Evolutionary conservation across 1,139 yeast genomes (phyloP).

Genomic region (Pichia inconspicua): DNA sequence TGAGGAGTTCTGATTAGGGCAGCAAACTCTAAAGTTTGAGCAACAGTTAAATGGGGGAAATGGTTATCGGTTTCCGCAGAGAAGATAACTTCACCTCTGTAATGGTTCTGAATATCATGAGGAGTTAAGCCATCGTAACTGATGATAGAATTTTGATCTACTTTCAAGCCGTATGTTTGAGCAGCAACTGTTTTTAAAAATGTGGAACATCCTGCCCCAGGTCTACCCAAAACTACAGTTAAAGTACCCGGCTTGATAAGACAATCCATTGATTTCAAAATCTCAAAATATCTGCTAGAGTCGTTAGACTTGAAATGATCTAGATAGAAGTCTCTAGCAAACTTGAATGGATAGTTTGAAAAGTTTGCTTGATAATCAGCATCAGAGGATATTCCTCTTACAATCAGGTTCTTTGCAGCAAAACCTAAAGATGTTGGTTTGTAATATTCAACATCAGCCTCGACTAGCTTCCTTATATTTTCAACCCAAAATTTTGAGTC

Average conservation of each 20-base stretch:
- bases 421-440: slow-evolving; percentile 62
- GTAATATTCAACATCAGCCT: slow-evolving; percentile 55
- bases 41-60: slow-evolving; percentile 67
- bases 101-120: slow-evolving; percentile 41
- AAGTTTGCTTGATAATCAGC: slow-evolving; percentile 77
- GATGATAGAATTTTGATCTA: slow-evolving; percentile 38
- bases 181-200: slow-evolving; percentile 62
- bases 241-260: slow-evolving; percentile 64
- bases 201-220: slow-evolving; percentile 84
- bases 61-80: slow-evolving; percentile 67
- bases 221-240: slow-evolving; percentile 73
- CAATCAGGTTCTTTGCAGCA: slow-evolving; percentile 59
- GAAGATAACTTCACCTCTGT: slow-evolving; percentile 64
- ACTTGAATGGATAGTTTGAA: slow-evolving; percentile 35
- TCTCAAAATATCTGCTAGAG: slow-evolving; percentile 38
- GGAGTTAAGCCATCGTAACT: slow-evolving; percentile 45
- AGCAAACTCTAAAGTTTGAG: slow-evolving; percentile 60
- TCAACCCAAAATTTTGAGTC: slow-evolving; percentile 65
- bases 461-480: slow-evolving; percentile 51
- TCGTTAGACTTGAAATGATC: slow-evolving; percentile 13
- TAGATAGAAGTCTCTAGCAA: slow-evolving; percentile 15
- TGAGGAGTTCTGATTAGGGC: slow-evolving; percentile 59
- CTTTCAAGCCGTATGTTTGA: slow-evolving; percentile 63
- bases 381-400: slow-evolving; percentile 70
- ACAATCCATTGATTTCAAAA: slow-evolving; percentile 63